phyloP scores from a whole-genome alignment of 2,329 filamentous ascomycete species.

The Pseudovirgaria hyperparasitica region DNA sequence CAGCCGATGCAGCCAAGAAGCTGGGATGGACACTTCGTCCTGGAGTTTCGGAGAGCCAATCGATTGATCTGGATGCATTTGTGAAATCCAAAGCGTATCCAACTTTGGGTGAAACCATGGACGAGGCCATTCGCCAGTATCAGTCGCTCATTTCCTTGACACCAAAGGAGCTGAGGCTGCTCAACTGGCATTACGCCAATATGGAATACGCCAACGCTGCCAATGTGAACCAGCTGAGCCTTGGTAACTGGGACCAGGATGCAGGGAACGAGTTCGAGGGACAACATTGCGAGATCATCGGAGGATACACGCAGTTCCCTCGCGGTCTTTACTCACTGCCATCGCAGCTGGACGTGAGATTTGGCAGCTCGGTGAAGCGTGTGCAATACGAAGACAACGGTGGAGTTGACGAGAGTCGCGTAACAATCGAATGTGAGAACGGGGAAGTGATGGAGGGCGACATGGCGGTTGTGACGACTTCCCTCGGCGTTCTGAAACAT shows the following conservation, averaged over 20 bases:
- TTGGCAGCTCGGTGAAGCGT: conserved; percentile 57
- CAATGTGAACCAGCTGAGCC: conserved; percentile 73
- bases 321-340: conserved; percentile 72
- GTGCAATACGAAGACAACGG: conserved; percentile 45
- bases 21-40: conserved; percentile 74
- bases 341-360: conserved; percentile 61
- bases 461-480: conserved; percentile 78
- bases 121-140: conserved; percentile 84
- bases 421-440: conserved; percentile 59
- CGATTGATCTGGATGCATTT: conserved; percentile 57
- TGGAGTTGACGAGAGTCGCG: conserved; percentile 14
- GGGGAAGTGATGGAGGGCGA: conserved; percentile 73
- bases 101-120: conserved; percentile 80
- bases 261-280: conserved; percentile 97
- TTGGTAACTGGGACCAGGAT: conserved; percentile 92
- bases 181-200: conserved; percentile 98
- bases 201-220: conserved; percentile 94
- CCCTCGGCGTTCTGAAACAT: conserved; percentile 84
- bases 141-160: conserved; percentile 69
- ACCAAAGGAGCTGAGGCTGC: conserved; percentile 72
- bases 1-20: conserved; percentile 60
- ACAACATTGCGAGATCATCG: conserved; percentile 81
- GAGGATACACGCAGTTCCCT: conserved; percentile 89
- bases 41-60: conserved; percentile 46
- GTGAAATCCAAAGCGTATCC: conserved; percentile 49